Percentiles rank a stretch among this genome's conserved stretches.
Conservation (phyloP, 2,329 filamentous ascomycete species). For the Colletotrichum graminicola region DNA sequence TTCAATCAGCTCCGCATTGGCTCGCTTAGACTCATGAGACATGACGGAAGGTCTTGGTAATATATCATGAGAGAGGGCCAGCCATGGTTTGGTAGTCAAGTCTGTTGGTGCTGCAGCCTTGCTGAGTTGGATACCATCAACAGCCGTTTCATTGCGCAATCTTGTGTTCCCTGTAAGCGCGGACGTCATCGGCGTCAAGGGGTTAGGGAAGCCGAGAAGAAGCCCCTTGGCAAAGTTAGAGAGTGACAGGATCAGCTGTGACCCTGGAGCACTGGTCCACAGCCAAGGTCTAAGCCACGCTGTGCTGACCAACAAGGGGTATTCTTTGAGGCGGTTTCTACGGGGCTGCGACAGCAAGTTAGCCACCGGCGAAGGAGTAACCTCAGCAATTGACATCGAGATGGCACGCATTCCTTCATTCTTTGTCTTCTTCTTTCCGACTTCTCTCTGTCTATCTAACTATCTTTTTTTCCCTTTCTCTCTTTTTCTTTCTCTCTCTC, state of each 20-base stretch:
- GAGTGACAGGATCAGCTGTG: slow-evolving; percentile 23
- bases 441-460: too few species aligned
- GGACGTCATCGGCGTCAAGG: neutral
- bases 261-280: slow-evolving; percentile 5
- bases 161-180: too few species aligned
- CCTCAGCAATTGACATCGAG: neutral
- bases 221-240: slow-evolving; percentile 30
- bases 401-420: neutral
- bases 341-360: neutral
- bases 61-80: neutral
- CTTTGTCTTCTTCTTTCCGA: neutral
- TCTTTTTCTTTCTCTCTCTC: neutral
- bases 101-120: neutral
- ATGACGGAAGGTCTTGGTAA: neutral
- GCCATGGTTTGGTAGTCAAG: neutral
- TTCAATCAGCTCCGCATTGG: neutral
- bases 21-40: neutral
- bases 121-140: slow-evolving; percentile 1
- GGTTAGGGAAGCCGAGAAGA: slow-evolving; percentile 33
- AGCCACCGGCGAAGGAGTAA: slow-evolving; percentile 7
- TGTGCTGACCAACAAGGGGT: neutral
- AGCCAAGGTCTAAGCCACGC: slow-evolving; percentile 39
- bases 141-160: slow-evolving; percentile 1
- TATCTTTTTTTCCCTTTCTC: too few species aligned
- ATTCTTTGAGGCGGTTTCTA: neutral